These are phyloP conservation scores for Kuraishia capsulata DNA, from an alignment of 805 yeast species.

Conservation along the genomic window DNA sequence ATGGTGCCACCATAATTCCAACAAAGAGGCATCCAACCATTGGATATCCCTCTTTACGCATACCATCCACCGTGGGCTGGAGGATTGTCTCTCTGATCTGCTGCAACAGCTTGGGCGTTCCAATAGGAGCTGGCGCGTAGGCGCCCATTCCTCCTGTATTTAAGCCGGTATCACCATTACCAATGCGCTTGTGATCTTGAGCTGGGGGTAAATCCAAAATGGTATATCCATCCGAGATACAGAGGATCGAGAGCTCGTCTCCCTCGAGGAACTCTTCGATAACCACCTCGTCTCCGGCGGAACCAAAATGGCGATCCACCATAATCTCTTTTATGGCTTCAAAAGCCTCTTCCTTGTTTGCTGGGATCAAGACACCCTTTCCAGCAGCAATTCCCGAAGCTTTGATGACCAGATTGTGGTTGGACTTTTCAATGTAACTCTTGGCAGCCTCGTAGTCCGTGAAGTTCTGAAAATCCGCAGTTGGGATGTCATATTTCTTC, in stretches of 20 bases:
- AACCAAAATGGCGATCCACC: conserved; percentile 83
- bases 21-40: conserved; percentile 94
- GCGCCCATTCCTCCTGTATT: conserved; percentile 99
- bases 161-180: conserved; percentile 87
- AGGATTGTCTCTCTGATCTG: conserved; percentile 69
- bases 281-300: conserved; percentile 92
- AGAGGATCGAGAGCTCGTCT: conserved; percentile 89
- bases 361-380: conserved; percentile 94
- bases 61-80: conserved; percentile 89
- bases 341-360: conserved; percentile 72
- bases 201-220: conserved; percentile 90
- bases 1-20: conserved; percentile 83
- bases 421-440: conserved; percentile 52
- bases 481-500: conserved; percentile 88
- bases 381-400: conserved; percentile 99
- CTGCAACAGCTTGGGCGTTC: conserved; percentile 63
- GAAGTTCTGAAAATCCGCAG: conserved; percentile 85
- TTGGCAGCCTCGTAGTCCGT: conserved; percentile 68
- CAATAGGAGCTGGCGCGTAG: conserved; percentile 96
- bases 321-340: conserved; percentile 80
- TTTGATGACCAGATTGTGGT: conserved; percentile 80
- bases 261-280: conserved; percentile 96
- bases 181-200: conserved; percentile 95
- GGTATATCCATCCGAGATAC: conserved; percentile 90
- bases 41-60: conserved; percentile 93